These are phyloP conservation scores for Fusarium odoratissimum DNA, from an alignment of 2,329 filamentous ascomycete genomes.

Conservation along the genomic window DNA sequence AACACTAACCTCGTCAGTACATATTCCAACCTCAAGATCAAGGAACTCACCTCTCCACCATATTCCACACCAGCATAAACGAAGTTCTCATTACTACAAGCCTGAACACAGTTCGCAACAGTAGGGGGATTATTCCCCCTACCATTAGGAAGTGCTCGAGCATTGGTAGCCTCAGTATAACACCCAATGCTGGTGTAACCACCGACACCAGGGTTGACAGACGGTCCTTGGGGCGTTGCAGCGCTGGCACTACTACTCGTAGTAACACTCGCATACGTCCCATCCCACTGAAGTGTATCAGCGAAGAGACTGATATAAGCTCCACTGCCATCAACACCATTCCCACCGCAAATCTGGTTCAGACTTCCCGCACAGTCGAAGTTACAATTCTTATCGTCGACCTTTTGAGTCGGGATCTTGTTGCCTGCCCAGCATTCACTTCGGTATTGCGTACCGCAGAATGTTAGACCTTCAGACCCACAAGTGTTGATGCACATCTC, in stretches of 20 bases:
- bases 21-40: rapidly evolving
- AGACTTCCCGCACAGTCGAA: constrained; percentile 62
- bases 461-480: constrained; percentile 49
- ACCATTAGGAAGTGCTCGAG: constrained; percentile 49
- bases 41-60: constrained; percentile 49
- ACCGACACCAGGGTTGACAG: constrained; percentile 53
- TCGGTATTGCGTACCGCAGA: constrained; percentile 63
- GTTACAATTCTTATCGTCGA: constrained; percentile 61
- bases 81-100: constrained; percentile 47
- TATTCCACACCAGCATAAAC: constrained; percentile 53
- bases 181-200: constrained; percentile 54
- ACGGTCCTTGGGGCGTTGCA: constrained; percentile 20
- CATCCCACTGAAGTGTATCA: constrained; percentile 46
- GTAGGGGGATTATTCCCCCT: constrained; percentile 43
- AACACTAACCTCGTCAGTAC: constrained; percentile 43
- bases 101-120: constrained; percentile 49
- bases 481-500: constrained; percentile 60
- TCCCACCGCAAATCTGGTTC: constrained; percentile 65
- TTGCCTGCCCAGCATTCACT: constrained; percentile 67
- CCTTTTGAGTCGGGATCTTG: constrained; percentile 56
- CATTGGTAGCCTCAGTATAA: constrained; percentile 50
- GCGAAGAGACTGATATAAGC: constrained; percentile 63
- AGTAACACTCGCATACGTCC: constrained; percentile 7
- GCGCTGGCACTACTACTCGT: not conserved
- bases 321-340: constrained; percentile 52